Percentiles rank a stretch among this genome's conserved stretches.
Conservation (phyloP, 2,329 filamentous ascomycete genomes). For the Talaromyces sp. region DNA sequence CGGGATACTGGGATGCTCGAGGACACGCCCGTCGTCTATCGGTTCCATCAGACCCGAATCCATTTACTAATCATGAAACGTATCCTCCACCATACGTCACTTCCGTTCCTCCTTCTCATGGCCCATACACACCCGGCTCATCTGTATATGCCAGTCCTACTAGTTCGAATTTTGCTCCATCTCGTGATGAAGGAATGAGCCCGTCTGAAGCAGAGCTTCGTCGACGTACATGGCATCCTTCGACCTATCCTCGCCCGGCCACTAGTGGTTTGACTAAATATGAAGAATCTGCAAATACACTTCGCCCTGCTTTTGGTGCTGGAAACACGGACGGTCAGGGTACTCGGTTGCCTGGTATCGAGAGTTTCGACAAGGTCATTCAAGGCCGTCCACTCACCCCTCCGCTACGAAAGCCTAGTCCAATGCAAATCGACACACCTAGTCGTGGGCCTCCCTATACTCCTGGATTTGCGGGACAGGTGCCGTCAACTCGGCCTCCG, state of each 20-base stretch:
- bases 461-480: constrained; percentile 35
- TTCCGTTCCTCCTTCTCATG: constrained; percentile 57
- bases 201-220: constrained; percentile 72
- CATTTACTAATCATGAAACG: constrained; percentile 66
- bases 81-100: constrained; percentile 59
- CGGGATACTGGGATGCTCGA: constrained; percentile 70
- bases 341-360: constrained; percentile 79
- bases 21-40: constrained; percentile 74
- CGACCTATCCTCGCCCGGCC: constrained; percentile 58
- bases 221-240: constrained; percentile 87
- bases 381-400: constrained; percentile 63
- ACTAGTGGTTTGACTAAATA: constrained; percentile 75
- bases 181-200: constrained; percentile 36
- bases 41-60: constrained; percentile 72
- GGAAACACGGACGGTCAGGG: constrained; percentile 56
- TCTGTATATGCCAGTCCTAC: constrained; percentile 68
- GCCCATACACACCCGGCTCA: constrained; percentile 56
- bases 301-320: constrained; percentile 56
- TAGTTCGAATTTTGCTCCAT: constrained; percentile 55
- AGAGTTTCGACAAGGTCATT: constrained; percentile 78
- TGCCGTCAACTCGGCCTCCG: constrained; percentile 36
- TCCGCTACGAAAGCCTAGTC: constrained; percentile 65
- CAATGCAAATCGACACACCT: constrained; percentile 70
- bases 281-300: constrained; percentile 62
- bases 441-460: constrained; percentile 42